Percentiles rank a stretch among this genome's conserved stretches.
phyloP scores from a whole-genome alignment of 345 rosid genomes.

The Leavenworthia alabamica region DNA sequence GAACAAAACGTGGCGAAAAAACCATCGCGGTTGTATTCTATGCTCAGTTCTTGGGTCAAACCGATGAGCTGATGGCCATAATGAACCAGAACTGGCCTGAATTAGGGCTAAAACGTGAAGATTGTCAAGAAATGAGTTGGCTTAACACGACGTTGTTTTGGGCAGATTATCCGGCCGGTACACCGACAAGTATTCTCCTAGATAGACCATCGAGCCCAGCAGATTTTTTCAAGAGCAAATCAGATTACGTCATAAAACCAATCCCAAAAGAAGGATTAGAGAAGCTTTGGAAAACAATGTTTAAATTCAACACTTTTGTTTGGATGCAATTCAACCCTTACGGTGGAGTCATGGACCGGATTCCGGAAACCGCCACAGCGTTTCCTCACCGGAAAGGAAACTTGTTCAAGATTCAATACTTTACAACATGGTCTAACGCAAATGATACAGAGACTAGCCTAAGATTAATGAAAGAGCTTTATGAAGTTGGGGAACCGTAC shows the following conservation, averaged over 20 bases:
- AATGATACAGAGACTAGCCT: slow-evolving; percentile 11
- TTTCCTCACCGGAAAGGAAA: slow-evolving; percentile 50
- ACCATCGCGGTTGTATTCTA: slow-evolving; percentile 27
- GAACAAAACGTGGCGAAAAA: slow-evolving; percentile 13
- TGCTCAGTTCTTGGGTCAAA: slow-evolving; percentile 35
- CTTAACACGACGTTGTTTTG: slow-evolving; percentile 30
- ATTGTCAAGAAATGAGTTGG: slow-evolving; percentile 41
- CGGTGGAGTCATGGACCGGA: slow-evolving; percentile 46
- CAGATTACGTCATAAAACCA: slow-evolving; percentile 49
- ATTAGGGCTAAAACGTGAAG: slow-evolving; percentile 20
- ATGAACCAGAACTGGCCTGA: slow-evolving; percentile 27
- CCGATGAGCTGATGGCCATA: slow-evolving; percentile 26
- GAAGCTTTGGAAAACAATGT: slow-evolving; percentile 31
- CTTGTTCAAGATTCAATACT: slow-evolving; percentile 35
- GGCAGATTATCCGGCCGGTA: slow-evolving; percentile 23
- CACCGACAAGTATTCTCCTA: background rate
- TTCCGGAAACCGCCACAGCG: slow-evolving; percentile 34
- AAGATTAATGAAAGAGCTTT: slow-evolving; percentile 28
- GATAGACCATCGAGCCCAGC: slow-evolving; percentile 6
- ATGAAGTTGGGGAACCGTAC: slow-evolving; percentile 32
- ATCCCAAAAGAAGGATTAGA: slow-evolving; percentile 32
- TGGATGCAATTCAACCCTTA: slow-evolving; percentile 38
- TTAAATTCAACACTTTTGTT: slow-evolving; percentile 24
- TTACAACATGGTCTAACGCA: slow-evolving; percentile 27
- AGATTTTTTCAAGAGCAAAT: slow-evolving; percentile 45